phyloP scores from a whole-genome alignment of 2,329 filamentous ascomycete species.

The Alternaria sp. region DNA sequence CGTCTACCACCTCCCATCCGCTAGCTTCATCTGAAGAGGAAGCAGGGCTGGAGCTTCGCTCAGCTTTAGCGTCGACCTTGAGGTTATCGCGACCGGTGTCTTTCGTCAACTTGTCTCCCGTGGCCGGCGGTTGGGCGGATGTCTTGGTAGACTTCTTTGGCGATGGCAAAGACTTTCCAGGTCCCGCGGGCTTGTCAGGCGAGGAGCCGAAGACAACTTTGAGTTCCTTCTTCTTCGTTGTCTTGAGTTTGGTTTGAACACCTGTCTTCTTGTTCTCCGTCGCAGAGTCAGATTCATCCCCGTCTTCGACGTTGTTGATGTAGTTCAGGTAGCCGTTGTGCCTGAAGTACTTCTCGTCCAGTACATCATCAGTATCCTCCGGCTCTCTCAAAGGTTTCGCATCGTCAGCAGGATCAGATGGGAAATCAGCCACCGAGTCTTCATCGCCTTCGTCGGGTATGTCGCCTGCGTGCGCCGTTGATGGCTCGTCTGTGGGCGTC shows the following conservation, averaged over 20 bases:
- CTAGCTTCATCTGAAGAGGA: background rate
- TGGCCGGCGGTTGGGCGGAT: background rate
- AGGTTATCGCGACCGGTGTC: background rate
- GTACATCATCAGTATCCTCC: background rate
- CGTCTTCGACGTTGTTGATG: background rate
- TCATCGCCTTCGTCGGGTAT: background rate
- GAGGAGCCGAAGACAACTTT: background rate
- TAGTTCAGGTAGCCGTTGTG: constrained; percentile 3
- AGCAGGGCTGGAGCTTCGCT: background rate
- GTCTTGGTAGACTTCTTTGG: background rate
- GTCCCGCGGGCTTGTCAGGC: background rate
- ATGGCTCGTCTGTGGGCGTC: background rate
- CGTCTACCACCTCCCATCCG: constrained; percentile 3
- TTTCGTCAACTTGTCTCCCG: accelerated
- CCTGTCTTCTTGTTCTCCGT: background rate
- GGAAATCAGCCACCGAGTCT: background rate
- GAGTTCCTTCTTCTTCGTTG: background rate
- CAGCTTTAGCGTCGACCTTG: background rate
- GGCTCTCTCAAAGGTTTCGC: background rate
- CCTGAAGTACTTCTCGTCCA: constrained; percentile 7
- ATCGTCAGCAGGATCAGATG: background rate
- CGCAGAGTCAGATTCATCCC: background rate
- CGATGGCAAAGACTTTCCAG: background rate
- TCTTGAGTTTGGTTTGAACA: background rate
- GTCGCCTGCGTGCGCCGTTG: background rate